Evolutionary conservation across 345 rosid species (phyloP).

Genomic region (Populus euphratica): DNA sequence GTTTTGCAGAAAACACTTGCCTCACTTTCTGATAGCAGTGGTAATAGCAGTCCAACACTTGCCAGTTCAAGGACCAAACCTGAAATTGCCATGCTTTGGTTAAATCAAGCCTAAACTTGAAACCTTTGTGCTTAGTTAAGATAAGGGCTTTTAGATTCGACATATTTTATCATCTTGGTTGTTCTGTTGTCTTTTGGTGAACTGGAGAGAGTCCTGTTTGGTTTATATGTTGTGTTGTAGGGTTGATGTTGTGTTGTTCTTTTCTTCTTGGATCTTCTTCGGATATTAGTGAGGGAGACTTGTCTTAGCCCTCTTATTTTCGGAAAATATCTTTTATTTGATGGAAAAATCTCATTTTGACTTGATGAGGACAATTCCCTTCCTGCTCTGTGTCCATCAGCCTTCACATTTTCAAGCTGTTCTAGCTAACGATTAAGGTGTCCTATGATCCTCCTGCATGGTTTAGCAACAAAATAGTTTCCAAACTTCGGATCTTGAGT

Average conservation of each 20-base stretch:
- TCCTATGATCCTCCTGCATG: background rate
- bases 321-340: background rate
- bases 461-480: background rate
- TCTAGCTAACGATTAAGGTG: background rate
- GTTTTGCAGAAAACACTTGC: slow-evolving; percentile 45
- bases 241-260: background rate
- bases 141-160: background rate
- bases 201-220: background rate
- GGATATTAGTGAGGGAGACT: background rate
- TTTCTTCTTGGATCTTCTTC: background rate
- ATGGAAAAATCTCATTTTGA: background rate
- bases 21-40: slow-evolving; percentile 63
- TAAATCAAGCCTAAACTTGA: slow-evolving; percentile 22
- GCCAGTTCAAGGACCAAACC: slow-evolving; percentile 33
- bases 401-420: background rate
- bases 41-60: slow-evolving; percentile 43
- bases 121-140: background rate
- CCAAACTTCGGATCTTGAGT: background rate
- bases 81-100: slow-evolving; percentile 37
- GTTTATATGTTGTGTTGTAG: background rate
- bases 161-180: background rate
- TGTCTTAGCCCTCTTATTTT: background rate
- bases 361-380: background rate
- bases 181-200: background rate
- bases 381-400: background rate